These are phyloP conservation scores for Candida methanosorbosa DNA, from an alignment of 805 yeast genomes.

Conservation along the genomic window DNA sequence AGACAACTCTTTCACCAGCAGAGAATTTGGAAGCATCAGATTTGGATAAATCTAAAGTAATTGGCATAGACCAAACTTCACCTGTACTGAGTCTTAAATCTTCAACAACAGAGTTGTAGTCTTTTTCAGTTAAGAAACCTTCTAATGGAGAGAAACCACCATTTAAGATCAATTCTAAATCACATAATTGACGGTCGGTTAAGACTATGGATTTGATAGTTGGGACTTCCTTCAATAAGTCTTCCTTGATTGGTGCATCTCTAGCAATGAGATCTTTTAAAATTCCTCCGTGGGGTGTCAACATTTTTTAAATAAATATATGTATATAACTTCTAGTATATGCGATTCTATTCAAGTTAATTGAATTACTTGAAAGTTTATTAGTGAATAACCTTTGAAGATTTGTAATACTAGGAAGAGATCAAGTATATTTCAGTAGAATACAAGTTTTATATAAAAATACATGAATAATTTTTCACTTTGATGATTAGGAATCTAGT, in stretches of 20 bases:
- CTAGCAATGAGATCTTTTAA: constrained; percentile 80
- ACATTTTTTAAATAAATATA: too few species aligned
- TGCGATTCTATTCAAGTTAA: neutral
- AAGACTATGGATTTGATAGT: constrained; percentile 40
- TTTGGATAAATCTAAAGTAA: constrained; percentile 69
- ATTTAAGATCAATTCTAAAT: constrained; percentile 79
- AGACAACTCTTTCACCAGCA: constrained; percentile 55
- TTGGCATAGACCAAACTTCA: constrained; percentile 85
- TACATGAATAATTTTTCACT: too few species aligned
- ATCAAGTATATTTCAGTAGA: too few species aligned
- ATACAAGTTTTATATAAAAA: too few species aligned
- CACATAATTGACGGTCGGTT: constrained; percentile 88
- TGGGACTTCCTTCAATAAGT: constrained; percentile 51
- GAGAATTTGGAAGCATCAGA: constrained; percentile 36
- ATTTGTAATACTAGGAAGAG: too few species aligned
- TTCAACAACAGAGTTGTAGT: constrained; percentile 60
- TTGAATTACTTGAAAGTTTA: neutral
- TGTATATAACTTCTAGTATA: too few species aligned
- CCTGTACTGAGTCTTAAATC: constrained; percentile 69
- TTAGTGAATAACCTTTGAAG: too few species aligned
- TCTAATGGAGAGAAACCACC: constrained; percentile 90
- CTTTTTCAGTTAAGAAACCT: constrained; percentile 59
- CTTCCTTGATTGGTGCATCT: constrained; percentile 53
- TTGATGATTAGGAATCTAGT: too few species aligned
- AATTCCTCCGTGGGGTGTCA: constrained; percentile 87